Base-by-base conservation (phyloP, 805 yeast genomes). In the Tetrapisispora arboricola region DNA sequence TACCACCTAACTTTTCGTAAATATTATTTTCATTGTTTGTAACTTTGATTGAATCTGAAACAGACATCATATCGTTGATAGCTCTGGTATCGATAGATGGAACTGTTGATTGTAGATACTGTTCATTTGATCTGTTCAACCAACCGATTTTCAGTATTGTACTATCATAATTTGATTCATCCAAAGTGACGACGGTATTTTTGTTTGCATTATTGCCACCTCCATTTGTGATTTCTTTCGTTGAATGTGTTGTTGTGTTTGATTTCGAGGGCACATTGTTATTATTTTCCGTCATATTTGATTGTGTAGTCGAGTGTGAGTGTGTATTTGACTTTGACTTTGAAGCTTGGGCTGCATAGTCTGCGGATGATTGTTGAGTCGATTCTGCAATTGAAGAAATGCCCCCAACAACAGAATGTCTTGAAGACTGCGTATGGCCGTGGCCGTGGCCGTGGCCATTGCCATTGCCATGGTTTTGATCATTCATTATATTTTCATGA, bases 71-170 rank as follows among this genome's bases (percentile, higher is more conserved):
- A 22, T 34, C 36, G 25, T 25, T 25, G 4, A n/a, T 25, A 6
- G 27, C 13, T 25, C n/a, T 22, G 13, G 18, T 6, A 20, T 20
- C 24, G 17, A 3, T 13, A 3, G 29, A 4, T 3, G 27, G 8
- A 8, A 24, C 27, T 6, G 28, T 13, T 9, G 33, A 21, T 20
- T 44, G 44, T 28, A 10, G 13, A 7, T 45, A 40, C 26, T 51
- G 49, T 31, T 65, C 64, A 25, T 60, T 58, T 2, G 73, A 65
- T 45, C 67, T 70, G 53, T 80, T 80, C 15, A 79, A 48, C 84
- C 84, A 80, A 5, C 80, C 80, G 1, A 66, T 63, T 55, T 74
- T 78, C 47, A 72, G 59, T 13, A 67, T 55, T 1, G 58, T 55
- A 2, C 53, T 32, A 45, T 69, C 73, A 36, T 65, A 69, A 36